Conservation (phyloP, 164 flowering plant genomes). For the Vitis amurensis region DNA sequence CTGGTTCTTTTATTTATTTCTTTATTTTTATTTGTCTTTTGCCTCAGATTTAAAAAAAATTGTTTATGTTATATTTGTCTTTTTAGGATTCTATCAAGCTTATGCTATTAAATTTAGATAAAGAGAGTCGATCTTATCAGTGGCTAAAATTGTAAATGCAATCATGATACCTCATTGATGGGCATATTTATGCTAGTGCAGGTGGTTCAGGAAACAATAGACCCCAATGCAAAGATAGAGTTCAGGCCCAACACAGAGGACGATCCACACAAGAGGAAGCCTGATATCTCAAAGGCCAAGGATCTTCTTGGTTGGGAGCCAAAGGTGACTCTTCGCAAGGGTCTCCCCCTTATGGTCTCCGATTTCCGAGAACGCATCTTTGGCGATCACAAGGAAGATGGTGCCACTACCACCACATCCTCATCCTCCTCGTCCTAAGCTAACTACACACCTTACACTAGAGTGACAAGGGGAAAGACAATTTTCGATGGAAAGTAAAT, state of each 20-base stretch:
- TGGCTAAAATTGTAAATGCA: too few species aligned
- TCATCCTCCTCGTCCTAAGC: constrained; percentile 12
- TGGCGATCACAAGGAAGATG: constrained; percentile 68
- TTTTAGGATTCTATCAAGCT: too few species aligned
- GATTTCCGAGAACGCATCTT: constrained; percentile 86
- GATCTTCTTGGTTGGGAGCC: constrained; percentile 92
- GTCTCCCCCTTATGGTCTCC: constrained; percentile 88
- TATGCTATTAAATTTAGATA: too few species aligned
- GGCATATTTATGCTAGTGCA: constrained; percentile 20
- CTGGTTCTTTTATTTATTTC: too few species aligned
- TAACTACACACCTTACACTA: not conserved
- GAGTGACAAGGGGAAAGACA: not conserved
- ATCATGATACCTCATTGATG: too few species aligned
- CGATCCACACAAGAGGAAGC: constrained; percentile 98
- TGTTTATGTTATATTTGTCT: too few species aligned
- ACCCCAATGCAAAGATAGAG: constrained; percentile 83
- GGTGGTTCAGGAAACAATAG: constrained; percentile 94
- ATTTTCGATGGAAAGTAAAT: not conserved
- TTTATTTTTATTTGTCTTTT: too few species aligned
- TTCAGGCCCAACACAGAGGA: constrained; percentile 90
- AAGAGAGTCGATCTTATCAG: too few species aligned
- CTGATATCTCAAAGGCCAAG: constrained; percentile 86
- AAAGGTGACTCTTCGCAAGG: constrained; percentile 73
- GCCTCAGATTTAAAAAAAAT: too few species aligned
- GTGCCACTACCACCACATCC: constrained; percentile 8